A percentile compares a stretch with the other conserved stretches of the same genome.
phyloP scores from a whole-genome alignment of 192 early-diverging fungal genomes.

The Gaertneriomyces sp. region DNA sequence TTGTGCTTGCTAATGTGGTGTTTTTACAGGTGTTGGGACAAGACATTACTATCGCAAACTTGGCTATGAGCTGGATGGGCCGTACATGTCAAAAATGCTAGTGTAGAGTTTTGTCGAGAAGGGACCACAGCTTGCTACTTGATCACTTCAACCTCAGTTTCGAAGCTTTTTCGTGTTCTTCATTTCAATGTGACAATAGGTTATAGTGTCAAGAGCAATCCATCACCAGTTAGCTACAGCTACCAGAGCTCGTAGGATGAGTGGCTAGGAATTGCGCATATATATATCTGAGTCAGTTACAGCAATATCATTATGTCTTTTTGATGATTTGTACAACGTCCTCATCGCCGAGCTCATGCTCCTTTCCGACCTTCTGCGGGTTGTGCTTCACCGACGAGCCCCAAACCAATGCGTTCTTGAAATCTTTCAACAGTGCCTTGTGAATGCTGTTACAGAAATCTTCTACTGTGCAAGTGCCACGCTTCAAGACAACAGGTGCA shows the following conservation, averaged over 20 bases:
- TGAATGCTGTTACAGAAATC: slow-evolving; percentile 98
- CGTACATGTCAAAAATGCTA: slow-evolving; percentile 93
- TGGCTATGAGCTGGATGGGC: slow-evolving; percentile 88
- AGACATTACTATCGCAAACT: slow-evolving; percentile 97
- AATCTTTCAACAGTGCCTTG: slow-evolving; percentile 85
- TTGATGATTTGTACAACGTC: slow-evolving; percentile 85
- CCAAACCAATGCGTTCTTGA: slow-evolving; percentile 94
- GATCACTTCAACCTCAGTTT: no score
- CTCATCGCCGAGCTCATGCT: slow-evolving; percentile 86
- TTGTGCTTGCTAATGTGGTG: slow-evolving; percentile 6
- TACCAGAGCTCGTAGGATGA: no score
- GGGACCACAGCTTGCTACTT: no score
- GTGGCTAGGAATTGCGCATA: no score
- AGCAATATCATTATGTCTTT: slow-evolving; percentile 21
- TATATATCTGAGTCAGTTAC: no score
- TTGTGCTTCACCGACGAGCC: slow-evolving; percentile 93
- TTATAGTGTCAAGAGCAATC: no score
- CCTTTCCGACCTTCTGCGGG: slow-evolving; percentile 96
- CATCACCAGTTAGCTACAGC: no score
- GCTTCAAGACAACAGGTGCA: slow-evolving; percentile 84
- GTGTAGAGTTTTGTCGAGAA: not conserved
- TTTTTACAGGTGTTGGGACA: slow-evolving; percentile 76
- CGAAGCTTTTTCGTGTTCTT: no score
- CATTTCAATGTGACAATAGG: no score
- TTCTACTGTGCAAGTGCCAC: slow-evolving; percentile 64